Evolutionary conservation across 2,329 filamentous ascomycete genomes (phyloP).

Genomic region (Claviceps quebecensis): DNA sequence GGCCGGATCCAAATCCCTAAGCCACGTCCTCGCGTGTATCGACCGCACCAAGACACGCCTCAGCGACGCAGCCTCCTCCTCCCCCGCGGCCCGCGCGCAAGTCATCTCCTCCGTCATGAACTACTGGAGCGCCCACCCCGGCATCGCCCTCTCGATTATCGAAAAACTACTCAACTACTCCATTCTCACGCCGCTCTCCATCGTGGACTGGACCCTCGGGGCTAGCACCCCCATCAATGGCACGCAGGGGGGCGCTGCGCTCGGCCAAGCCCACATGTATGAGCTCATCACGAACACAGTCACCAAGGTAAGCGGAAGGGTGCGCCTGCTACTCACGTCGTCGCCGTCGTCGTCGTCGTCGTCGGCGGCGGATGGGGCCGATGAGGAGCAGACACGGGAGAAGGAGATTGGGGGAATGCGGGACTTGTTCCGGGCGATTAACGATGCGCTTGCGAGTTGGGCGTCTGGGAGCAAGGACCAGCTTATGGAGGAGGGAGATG

Average conservation of each 20-base stretch:
- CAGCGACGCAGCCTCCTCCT: slow-evolving; percentile 61
- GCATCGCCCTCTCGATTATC: slow-evolving; percentile 80
- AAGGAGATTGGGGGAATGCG: slow-evolving; percentile 63
- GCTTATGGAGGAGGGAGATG: slow-evolving; percentile 55
- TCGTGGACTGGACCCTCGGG: slow-evolving; percentile 79
- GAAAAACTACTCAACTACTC: slow-evolving; percentile 97
- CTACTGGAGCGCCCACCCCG: slow-evolving; percentile 89
- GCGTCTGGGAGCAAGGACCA: slow-evolving; percentile 61
- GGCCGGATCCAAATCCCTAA: slow-evolving; percentile 88
- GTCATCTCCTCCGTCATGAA: slow-evolving; percentile 82
- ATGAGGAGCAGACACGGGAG: slow-evolving; percentile 47
- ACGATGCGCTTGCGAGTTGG: slow-evolving; percentile 62
- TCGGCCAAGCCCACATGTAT: slow-evolving; percentile 66
- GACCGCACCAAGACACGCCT: slow-evolving; percentile 88
- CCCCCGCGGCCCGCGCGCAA: slow-evolving; percentile 64
- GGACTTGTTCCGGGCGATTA: slow-evolving; percentile 66
- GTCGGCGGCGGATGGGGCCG: slow-evolving; percentile 24
- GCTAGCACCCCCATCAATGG: slow-evolving; percentile 35
- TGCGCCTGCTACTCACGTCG: slow-evolving; percentile 62
- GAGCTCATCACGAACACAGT: slow-evolving; percentile 86
- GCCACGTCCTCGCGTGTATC: slow-evolving; percentile 88
- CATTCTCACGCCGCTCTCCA: slow-evolving; percentile 71
- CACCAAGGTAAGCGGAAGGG: slow-evolving; percentile 74
- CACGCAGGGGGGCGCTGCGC: slow-evolving; percentile 43
- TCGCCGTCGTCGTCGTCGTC: slow-evolving; percentile 29